Percentiles rank a stretch among this genome's conserved stretches.
These are phyloP conservation scores for Camellia granthamiana DNA, from an alignment of 148 eudicot genomes.

Conservation along the genomic window DNA sequence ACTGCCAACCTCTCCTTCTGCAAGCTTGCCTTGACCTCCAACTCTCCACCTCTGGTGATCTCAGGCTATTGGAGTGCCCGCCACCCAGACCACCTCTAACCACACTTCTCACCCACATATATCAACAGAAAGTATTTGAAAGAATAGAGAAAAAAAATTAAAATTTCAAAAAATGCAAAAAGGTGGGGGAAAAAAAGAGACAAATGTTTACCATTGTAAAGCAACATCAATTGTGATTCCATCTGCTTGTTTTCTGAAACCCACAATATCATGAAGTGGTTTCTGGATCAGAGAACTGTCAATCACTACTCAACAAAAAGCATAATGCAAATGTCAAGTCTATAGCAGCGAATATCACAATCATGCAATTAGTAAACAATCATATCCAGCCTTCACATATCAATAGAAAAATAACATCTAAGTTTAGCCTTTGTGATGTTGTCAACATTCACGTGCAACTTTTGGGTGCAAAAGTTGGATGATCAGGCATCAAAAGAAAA, in stretches of 20 bases:
- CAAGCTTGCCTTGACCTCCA: too few species aligned
- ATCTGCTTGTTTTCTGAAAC: slow-evolving; percentile 67
- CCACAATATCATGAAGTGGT: slow-evolving; percentile 32
- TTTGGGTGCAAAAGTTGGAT: neutral
- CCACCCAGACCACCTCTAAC: too few species aligned
- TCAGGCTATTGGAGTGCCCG: too few species aligned
- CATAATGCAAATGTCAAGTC: slow-evolving; percentile 1
- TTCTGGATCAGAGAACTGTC: slow-evolving; percentile 26
- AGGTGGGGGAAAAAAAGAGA: neutral
- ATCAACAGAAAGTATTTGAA: too few species aligned
- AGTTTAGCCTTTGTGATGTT: neutral
- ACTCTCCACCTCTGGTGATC: too few species aligned
- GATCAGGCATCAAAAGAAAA: neutral
- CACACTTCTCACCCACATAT: too few species aligned
- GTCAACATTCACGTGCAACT: neutral
- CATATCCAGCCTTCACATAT: neutral
- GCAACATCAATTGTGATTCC: slow-evolving; percentile 79
- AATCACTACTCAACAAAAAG: slow-evolving; percentile 20
- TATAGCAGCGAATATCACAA: neutral
- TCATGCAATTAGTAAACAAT: neutral
- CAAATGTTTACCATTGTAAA: slow-evolving; percentile 70
- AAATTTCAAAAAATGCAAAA: too few species aligned
- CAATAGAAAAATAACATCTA: neutral
- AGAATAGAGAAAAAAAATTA: too few species aligned
- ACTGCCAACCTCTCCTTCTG: too few species aligned